A percentile compares a stretch with the other conserved stretches of the same genome.
These are phyloP conservation scores for Penicillium cosmopolitanum DNA, from an alignment of 495 filamentous ascomycete species.

Conservation along the genomic window DNA sequence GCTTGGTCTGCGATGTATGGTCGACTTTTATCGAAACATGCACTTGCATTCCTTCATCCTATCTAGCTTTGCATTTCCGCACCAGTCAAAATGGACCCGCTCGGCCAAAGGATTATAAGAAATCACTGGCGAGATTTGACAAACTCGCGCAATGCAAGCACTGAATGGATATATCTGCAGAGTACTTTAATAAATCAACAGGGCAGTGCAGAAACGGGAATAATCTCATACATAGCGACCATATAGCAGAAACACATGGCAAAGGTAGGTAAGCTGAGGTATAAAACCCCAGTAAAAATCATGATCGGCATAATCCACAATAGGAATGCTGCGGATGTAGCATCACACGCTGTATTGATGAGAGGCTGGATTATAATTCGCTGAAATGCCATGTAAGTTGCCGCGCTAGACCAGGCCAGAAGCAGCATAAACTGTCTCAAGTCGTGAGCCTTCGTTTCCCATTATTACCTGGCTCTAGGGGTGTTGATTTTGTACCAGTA, in stretches of 20 bases:
- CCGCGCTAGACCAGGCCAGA: not conserved
- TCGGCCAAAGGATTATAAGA: not conserved
- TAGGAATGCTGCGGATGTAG: not conserved
- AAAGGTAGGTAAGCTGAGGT: not conserved
- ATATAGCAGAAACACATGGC: constrained; percentile 2
- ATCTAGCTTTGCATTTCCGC: not conserved
- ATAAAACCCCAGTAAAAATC: constrained; percentile 1
- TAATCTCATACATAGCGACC: constrained; percentile 1
- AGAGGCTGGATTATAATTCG: not conserved
- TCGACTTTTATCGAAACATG: too few relatives aligned
- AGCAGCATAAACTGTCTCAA: too few relatives aligned
- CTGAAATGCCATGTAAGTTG: not conserved
- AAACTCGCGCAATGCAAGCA: constrained; percentile 1
- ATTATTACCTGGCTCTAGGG: not conserved
- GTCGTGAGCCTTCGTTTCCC: too few relatives aligned
- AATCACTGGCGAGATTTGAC: not conserved
- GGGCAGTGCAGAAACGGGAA: not conserved
- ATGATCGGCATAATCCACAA: constrained; percentile 1
- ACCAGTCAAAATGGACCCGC: not conserved
- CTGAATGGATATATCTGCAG: not conserved
- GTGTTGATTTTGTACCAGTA: not conserved
- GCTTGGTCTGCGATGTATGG: too few relatives aligned
- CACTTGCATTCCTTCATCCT: too few relatives aligned
- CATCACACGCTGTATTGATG: constrained; percentile 1
- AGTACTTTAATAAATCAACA: not conserved